A percentile compares a stretch with the other conserved stretches of the same genome.
These are phyloP conservation scores for Solanum okadae DNA, from an alignment of 257 asterid genomes.

Conservation along the genomic window DNA sequence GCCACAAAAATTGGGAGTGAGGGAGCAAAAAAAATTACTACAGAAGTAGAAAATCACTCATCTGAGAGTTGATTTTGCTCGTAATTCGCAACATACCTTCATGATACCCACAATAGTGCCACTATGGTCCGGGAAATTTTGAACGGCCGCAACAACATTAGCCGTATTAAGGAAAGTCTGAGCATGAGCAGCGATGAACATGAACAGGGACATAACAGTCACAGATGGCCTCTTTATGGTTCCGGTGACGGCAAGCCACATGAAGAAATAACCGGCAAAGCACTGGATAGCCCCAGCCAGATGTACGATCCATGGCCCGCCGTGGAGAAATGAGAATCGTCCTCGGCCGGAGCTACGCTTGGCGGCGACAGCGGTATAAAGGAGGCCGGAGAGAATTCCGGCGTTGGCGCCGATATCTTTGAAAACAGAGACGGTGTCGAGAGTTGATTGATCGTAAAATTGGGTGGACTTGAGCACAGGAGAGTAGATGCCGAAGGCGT, in stretches of 20 bases:
- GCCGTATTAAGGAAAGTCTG: constrained; percentile 90
- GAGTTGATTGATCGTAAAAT: constrained; percentile 68
- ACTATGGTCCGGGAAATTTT: constrained; percentile 57
- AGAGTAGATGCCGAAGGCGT: constrained; percentile 87
- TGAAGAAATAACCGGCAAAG: constrained; percentile 74
- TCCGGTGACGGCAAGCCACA: constrained; percentile 86
- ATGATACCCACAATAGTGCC: constrained; percentile 93
- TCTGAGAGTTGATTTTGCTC: background rate
- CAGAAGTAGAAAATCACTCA: background rate
- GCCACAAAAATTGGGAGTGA: background rate
- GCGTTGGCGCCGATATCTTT: constrained; percentile 88
- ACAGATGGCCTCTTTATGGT: constrained; percentile 44
- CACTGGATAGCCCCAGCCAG: constrained; percentile 69
- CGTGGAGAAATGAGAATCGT: background rate
- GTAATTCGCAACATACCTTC: constrained; percentile 48
- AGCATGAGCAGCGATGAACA: constrained; percentile 88
- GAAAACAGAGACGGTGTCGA: constrained; percentile 65
- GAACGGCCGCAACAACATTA: constrained; percentile 79
- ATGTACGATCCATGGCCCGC: constrained; percentile 72
- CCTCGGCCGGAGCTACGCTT: background rate
- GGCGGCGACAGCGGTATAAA: constrained; percentile 40
- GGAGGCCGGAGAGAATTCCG: constrained; percentile 71
- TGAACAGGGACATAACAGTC: constrained; percentile 50
- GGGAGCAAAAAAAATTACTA: background rate
- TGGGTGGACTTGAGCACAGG: constrained; percentile 60